Percentiles rank a stretch among this genome's conserved stretches.
Evolutionary conservation across 2,329 filamentous ascomycete genomes (phyloP).

Genomic region (Delphinella strobiligena): DNA sequence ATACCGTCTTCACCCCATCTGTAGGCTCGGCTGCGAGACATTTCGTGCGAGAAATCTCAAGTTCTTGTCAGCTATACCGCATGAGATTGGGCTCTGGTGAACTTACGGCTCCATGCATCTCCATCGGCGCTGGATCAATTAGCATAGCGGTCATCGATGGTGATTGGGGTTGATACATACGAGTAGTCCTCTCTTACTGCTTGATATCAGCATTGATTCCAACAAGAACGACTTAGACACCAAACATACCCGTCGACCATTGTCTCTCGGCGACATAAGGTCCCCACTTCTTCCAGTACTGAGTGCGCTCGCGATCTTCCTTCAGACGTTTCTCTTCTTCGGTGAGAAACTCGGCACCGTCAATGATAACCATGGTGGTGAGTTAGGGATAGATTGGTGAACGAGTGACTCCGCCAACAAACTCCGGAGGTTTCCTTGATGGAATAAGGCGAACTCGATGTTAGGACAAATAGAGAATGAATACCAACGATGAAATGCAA

Average conservation of each 20-base stretch:
- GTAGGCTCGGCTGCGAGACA: slow-evolving; percentile 77
- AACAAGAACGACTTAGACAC: too few relatives aligned
- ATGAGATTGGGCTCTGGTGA: neutral
- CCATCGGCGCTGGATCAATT: slow-evolving; percentile 54
- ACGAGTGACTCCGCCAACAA: too few relatives aligned
- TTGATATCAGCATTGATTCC: slow-evolving; percentile 18
- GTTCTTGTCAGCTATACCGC: slow-evolving; percentile 1
- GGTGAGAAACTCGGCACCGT: slow-evolving; percentile 75
- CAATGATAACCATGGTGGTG: slow-evolving; percentile 69
- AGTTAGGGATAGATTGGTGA: neutral
- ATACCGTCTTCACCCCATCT: slow-evolving; percentile 97
- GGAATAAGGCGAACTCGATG: neutral
- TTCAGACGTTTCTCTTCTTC: slow-evolving; percentile 84
- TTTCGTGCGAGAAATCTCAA: slow-evolving; percentile 83
- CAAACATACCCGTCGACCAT: slow-evolving; percentile 75
- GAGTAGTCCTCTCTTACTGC: slow-evolving; percentile 85
- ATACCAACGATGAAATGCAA: neutral
- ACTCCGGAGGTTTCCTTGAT: too few relatives aligned
- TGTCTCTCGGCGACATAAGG: slow-evolving; percentile 88
- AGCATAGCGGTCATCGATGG: slow-evolving; percentile 3
- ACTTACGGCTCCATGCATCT: slow-evolving; percentile 90
- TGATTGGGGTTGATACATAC: slow-evolving; percentile 31
- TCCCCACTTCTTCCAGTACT: slow-evolving; percentile 99
- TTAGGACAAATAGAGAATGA: neutral
- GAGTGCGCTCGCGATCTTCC: slow-evolving; percentile 68